Base-by-base conservation (phyloP, 768 basidiomycete species). In the Sarcomyxa edulis region DNA sequence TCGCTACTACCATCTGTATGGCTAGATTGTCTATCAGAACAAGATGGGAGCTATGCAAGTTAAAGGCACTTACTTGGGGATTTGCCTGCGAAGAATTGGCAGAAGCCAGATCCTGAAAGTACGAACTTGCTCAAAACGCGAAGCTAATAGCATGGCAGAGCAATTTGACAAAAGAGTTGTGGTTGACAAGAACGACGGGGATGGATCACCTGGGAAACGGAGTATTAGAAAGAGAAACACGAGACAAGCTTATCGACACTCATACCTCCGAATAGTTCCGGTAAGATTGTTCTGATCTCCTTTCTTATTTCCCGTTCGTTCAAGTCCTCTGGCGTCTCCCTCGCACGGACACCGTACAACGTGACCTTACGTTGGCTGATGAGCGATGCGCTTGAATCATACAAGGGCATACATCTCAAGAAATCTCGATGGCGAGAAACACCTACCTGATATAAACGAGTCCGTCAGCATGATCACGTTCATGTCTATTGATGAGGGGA, bases 81-180 rank as follows among this genome's bases (percentile, higher is more conserved):
- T 59, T 40, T 68, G 60, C 45, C 74, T 78, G 46, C 71, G 71
- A 28, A 84, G 66, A 18, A 78, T 63, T 3, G 87, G 88, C n/a
- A 86, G 54, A 22, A 91, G 63, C 88, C 88, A 91, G 33, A 77
- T 72, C 39, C 67, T 69, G 39, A 88, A 71, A 7, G 74, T 74
- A 48, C 81, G 68, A 25, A 85, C 75, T 60, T 89, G 85, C 46
- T 89, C 84, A 45, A 77, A 89, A 15, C 83, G 75, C 16, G 84
- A 68, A 3, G 84, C 78, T 4, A 57, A 57, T 21, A 78, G 50
- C 29, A 82, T 51, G 4, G 59, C 62, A 7, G 49, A 56, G 52
- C 81, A 84, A 19, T 56, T 62, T 11, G 52, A 46, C 9, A 66
- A 54, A 12, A 79, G 47, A n/a, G 52, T 52, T 4, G 60, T 49